These are phyloP conservation scores for Gentiana macrophylla DNA, from an alignment of 257 asterid genomes.

Conservation along the genomic window DNA sequence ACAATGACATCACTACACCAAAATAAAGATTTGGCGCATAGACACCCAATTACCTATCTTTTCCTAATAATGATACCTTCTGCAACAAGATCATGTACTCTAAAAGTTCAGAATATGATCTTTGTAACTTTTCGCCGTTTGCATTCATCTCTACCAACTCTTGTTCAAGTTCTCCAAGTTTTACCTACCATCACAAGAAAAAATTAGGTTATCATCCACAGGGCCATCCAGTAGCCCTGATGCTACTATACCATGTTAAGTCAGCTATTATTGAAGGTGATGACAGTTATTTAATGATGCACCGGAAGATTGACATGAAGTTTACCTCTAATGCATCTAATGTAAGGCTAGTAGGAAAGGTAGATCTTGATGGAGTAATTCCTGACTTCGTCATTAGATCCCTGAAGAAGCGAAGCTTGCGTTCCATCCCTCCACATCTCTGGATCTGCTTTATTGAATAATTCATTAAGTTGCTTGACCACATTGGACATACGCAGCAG, in stretches of 20 bases:
- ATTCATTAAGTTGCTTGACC: background rate
- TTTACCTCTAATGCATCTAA: constrained; percentile 56
- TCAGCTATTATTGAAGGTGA: background rate
- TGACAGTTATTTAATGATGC: background rate
- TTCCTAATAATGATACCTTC: constrained; percentile 28
- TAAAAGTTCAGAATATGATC: constrained; percentile 45
- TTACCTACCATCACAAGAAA: constrained; percentile 21
- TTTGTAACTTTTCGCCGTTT: constrained; percentile 42
- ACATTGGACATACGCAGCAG: background rate
- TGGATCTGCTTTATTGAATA: constrained; percentile 26
- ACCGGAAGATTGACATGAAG: constrained; percentile 4
- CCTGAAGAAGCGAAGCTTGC: constrained; percentile 39
- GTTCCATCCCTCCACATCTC: constrained; percentile 59
- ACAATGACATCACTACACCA: background rate
- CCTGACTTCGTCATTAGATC: constrained; percentile 51
- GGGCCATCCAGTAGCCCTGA: background rate
- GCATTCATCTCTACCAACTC: constrained; percentile 58
- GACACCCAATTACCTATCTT: too few species aligned
- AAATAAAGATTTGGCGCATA: too few species aligned
- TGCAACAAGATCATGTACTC: constrained; percentile 54
- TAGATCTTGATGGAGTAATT: constrained; percentile 26
- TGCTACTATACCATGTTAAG: background rate
- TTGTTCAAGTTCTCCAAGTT: constrained; percentile 52
- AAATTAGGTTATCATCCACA: background rate
- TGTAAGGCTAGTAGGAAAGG: constrained; percentile 15